Base-by-base conservation (phyloP, 2,329 filamentous ascomycete genomes). In the Periconia sp. region DNA sequence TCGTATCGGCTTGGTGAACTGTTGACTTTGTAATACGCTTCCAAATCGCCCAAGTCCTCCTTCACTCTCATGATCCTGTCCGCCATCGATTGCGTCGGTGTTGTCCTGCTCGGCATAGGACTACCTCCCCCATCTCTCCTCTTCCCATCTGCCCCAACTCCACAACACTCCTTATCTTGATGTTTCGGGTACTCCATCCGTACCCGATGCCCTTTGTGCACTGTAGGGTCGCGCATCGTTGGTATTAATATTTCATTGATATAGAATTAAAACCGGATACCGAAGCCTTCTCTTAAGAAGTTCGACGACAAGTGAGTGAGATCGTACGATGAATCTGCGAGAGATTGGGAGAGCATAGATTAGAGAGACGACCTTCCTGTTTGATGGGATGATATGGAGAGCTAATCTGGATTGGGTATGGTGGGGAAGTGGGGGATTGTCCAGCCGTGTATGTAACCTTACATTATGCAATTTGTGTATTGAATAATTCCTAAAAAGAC, bases 21-120 rank as follows among this genome's bases (percentile, higher is more conserved):
- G 0, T 68, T 66, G 54, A 84, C 76, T 47, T 76, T 78, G 67
- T 82, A 82, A 60, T 81, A 83, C 1, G 64, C 66, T 9, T 75
- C 64, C 2, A 85, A 67, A n/a, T 82, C 77, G 8, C 68, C 55
- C 2, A 82, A 55, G 52, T 85, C 82, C 33, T 71, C 69, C 2
- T 62, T 65, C 3, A 83, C 71, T 9, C 79, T 47, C 10, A 42
- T 18, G 18, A 61, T 59, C 14, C 56, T 49, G 18, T 59, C 53
- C 2, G 41, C 45, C 18, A 54, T 49, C 2, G 18, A 43, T 42
- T 54, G 8, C 13, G 19, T 11, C 11, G 45, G 17, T 14, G 23
- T 19, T 17, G 23, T 27, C 23, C 8, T 27, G 23, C 23, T 27
- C 23, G 3, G 37, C 3, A 18, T 41, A 18, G 23, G 23, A 27